phyloP scores from a whole-genome alignment of 2,329 filamentous ascomycete species.

The Calonectria pseudoreteaudii region DNA sequence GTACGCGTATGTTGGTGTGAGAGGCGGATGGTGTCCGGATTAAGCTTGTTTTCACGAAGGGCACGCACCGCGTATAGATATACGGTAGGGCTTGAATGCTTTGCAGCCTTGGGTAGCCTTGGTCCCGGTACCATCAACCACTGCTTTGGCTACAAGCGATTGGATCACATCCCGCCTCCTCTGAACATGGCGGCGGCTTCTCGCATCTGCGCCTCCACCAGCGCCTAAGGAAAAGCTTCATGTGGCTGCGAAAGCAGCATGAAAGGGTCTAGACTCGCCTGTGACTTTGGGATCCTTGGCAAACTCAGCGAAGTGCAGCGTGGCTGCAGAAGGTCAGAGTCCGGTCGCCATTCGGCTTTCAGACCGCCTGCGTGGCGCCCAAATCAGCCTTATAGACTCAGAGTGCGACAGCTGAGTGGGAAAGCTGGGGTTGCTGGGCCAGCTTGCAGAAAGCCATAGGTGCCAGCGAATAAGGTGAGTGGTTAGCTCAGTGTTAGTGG shows the following conservation, averaged over 20 bases:
- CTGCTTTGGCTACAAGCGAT: not conserved
- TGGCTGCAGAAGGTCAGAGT: not conserved
- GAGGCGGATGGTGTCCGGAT: not conserved
- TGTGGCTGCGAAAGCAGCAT: slow-evolving; percentile 1
- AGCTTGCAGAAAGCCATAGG: not conserved
- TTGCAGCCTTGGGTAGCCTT: not conserved
- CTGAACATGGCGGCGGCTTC: no score
- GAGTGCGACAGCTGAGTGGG: not conserved
- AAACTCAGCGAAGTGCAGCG: not conserved
- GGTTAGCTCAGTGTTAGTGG: not conserved
- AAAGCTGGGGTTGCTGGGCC: not conserved
- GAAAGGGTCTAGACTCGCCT: not conserved
- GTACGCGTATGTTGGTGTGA: not conserved
- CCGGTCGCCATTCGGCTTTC: not conserved
- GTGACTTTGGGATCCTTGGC: not conserved
- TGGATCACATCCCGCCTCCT: not conserved
- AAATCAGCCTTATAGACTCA: slow-evolving; percentile 1
- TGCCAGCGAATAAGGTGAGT: not conserved
- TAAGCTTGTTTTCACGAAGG: not conserved
- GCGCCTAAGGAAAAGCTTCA: not conserved
- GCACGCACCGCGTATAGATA: not conserved
- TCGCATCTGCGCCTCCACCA: not conserved
- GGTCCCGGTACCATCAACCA: not conserved
- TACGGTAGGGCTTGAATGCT: not conserved
- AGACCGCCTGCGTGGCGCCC: slow-evolving; percentile 9